Evolutionary conservation across 176 grass and related monocot species (phyloP).

Genomic region (Sorghum bicolor): Sorghum_bicolor_NCBIv3 NC_012874.2:71545001-71545500

Average conservation of each 20-base stretch:
- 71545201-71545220: background rate
- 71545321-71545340: background rate
- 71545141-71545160: background rate
- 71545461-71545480: background rate
- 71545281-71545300: conserved; percentile 7
- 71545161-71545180: conserved; percentile 21
- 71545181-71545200: background rate
- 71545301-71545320: conserved; percentile 11
- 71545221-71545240: background rate
- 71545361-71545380: conserved; percentile 6
- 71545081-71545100: conserved; percentile 9
- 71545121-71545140: background rate
- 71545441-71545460: background rate
- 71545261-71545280: conserved; percentile 24
- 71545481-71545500: background rate
- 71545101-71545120: background rate
- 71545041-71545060: conserved; percentile 8
- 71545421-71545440: background rate
- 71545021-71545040: conserved; percentile 2
- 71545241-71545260: background rate
- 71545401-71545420: background rate
- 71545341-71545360: conserved; percentile 20
- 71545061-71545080: background rate
- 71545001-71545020: conserved; percentile 31
- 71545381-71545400: background rate